Percentiles rank a stretch among this genome's conserved stretches.
phyloP scores from a whole-genome alignment of 2,329 filamentous ascomycete genomes.

The Penicillium sp. region DNA sequence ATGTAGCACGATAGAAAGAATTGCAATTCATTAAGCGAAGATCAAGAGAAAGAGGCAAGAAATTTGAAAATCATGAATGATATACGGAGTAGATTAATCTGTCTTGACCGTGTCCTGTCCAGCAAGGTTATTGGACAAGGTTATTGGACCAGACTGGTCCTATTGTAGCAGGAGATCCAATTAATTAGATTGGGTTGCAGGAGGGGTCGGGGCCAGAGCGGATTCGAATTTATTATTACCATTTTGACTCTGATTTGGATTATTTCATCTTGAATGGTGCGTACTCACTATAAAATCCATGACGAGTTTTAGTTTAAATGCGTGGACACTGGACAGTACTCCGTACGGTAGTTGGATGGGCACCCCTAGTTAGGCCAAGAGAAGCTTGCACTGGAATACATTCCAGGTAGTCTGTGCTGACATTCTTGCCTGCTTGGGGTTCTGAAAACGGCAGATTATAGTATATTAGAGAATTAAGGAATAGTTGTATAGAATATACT shows the following conservation, averaged over 20 bases:
- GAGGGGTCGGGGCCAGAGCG: constrained; percentile 1
- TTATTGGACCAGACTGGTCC: background rate
- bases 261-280: background rate
- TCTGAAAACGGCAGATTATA: background rate
- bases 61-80: background rate
- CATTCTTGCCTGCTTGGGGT: constrained; percentile 2
- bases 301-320: too few species aligned
- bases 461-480: background rate
- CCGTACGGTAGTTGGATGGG: background rate
- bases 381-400: constrained; percentile 7
- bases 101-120: background rate
- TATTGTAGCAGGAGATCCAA: background rate
- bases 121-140: background rate
- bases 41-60: background rate
- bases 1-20: background rate
- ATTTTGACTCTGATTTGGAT: background rate
- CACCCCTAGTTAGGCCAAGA: background rate
- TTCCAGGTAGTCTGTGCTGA: background rate
- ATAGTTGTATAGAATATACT: background rate
- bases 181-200: background rate
- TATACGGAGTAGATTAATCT: background rate
- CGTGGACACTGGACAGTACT: too few species aligned
- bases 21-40: background rate
- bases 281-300: background rate
- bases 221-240: background rate